These are phyloP conservation scores for Nannochloropsis gaditana DNA, from an alignment of 108 stramenopile genomes.

Conservation along the genomic window DNA sequence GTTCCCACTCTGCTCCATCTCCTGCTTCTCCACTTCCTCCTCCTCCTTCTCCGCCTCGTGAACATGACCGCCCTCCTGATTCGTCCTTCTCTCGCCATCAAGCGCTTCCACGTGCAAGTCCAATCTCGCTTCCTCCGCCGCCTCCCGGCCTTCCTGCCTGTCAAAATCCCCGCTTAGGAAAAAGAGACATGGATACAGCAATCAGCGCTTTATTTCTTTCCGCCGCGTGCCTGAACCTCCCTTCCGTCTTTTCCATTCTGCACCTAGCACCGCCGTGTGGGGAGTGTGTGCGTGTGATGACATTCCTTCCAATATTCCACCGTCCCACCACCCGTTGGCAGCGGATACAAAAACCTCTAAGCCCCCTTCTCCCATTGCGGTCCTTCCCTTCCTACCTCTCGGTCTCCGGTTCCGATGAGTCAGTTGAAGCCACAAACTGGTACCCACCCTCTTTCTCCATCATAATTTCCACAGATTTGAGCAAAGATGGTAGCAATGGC, in stretches of 20 bases:
- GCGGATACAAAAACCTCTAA: no score
- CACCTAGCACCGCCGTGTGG: no score
- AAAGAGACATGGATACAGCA: background rate
- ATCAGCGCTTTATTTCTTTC: background rate
- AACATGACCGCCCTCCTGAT: no score
- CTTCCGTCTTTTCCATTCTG: background rate
- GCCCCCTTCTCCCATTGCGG: no score
- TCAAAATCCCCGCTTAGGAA: background rate
- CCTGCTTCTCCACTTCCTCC: background rate
- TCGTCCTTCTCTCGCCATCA: background rate
- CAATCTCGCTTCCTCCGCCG: background rate
- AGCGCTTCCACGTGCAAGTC: background rate
- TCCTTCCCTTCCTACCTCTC: no score
- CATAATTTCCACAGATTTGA: background rate
- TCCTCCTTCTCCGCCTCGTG: background rate
- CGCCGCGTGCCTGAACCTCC: background rate
- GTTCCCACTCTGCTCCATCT: background rate
- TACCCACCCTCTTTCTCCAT: background rate
- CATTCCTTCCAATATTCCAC: no score
- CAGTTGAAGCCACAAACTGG: no score
- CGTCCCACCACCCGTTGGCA: no score
- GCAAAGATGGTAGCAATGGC: background rate
- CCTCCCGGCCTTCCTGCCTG: background rate
- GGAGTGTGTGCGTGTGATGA: no score
- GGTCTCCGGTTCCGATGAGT: no score